Evolutionary conservation across 305 asterid genomes (phyloP), one percentile per base, ranked within the genome.

Genomic region (Ruellia speciosa): DNA sequence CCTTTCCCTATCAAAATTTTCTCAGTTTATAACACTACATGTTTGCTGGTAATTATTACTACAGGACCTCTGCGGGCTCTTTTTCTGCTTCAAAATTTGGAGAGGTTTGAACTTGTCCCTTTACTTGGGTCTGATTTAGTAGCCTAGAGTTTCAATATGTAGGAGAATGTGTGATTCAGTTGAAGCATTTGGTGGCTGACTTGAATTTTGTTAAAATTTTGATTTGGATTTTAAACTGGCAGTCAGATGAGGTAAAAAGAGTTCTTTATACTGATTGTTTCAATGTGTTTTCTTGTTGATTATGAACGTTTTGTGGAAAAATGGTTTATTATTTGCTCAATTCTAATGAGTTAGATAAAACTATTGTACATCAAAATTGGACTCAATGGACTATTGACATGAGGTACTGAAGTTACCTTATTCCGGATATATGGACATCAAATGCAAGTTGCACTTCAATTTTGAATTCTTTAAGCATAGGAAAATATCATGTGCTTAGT

Each of bases 1-100:
- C 57, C 24, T 52, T 59, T 70, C 59, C 40, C 45, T 37, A 24
- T 58, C 43, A 63, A 52, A 35, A 28, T 40, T 70, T 64, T 59
- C 66, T 49, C 17, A 64, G 50, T 64, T 48, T 14, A 64, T 55
- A 48, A 34, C 51, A 53, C 49, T 62, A 53, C 15, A 35, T 53
- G 24, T 60, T 63, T 76, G 52, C 43, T 68, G 62, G 54, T 68
- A 64, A 65, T 59, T 58, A 71, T 62, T 47, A 58, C 63, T 50
- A 46, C 95, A 93, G 97, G 83, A 84, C 69, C 52, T 54, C 86
- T 48, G 46, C 77, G 53, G 81, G 85, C 64, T 65, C 86, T 70
- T 77, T 79, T 50, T 67, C 95, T 47, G 95, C 81, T 60, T 35
- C 86, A 54, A 88, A 86, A 74, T 93, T 93, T 41, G 99, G 99